Percentiles rank a stretch among this genome's conserved stretches.
phyloP scores from a whole-genome alignment of 2,329 filamentous ascomycete species.

The Cordyceps farinosa region DNA sequence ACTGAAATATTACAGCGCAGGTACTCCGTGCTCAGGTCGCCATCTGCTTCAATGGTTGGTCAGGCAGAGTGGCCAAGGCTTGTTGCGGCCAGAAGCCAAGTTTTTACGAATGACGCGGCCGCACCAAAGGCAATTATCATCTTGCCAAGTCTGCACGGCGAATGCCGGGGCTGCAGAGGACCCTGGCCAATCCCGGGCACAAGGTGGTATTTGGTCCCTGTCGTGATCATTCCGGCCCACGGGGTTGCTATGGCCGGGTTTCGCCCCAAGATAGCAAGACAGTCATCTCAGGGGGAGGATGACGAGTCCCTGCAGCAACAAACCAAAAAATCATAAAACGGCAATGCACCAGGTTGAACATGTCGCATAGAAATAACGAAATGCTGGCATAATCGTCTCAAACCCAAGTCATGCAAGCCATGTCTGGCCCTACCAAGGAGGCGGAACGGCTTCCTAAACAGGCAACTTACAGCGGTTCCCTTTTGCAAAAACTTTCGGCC shows the following conservation, averaged over 20 bases:
- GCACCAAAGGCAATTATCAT: neutral
- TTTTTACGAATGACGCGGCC: neutral
- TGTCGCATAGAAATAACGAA: too few species aligned
- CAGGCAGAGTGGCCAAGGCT: neutral
- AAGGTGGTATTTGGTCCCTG: neutral
- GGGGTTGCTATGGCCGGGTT: neutral
- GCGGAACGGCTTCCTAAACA: neutral
- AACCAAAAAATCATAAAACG: neutral
- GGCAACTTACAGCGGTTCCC: neutral
- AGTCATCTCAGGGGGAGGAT: neutral
- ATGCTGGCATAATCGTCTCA: neutral
- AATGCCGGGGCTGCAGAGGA: neutral
- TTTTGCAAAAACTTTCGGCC: neutral
- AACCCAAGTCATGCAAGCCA: neutral
- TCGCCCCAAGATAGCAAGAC: neutral
- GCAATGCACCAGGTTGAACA: too few species aligned
- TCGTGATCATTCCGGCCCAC: neutral
- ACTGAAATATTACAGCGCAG: neutral
- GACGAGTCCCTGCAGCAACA: conserved; percentile 3
- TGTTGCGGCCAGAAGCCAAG: neutral
- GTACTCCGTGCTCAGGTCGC: neutral
- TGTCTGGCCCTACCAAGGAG: neutral
- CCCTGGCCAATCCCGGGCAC: neutral
- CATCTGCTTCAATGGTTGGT: neutral
- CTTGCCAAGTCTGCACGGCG: neutral